Evolutionary conservation across 345 rosid genomes (phyloP), one percentile per base, ranked within the genome.

Genomic region (Microthlaspi erraticum): DNA sequence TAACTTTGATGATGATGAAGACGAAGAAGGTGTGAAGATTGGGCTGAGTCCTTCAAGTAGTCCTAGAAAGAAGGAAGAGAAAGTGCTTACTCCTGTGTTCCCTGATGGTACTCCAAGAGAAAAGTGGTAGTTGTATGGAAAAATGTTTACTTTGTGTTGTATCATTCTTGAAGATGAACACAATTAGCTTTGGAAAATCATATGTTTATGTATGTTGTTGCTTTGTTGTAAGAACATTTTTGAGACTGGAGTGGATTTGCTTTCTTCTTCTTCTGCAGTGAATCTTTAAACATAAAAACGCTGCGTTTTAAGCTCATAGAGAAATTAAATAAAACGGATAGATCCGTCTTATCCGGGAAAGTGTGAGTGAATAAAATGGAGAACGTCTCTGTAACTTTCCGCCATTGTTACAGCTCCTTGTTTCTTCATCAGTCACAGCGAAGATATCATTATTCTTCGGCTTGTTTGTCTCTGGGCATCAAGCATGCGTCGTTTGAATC

Each of bases 91-190:
- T 41, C 96, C 85, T 37, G 88, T 66, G 42, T 79, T 86, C 76
- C 96, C 88, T 45, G 96, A 86, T 86, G 96, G 96, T 45, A 86
- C 77, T 54, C 92, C 87, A 63, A 80, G 96, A 59, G 94, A 89
- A 17, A 85, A 86, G 16, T 89, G 98, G 94, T 92, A 82, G 94
- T 92, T 81, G 79, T 20, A 44, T 63, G 12, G 14, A 71, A 60
- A 23, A 23, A 23, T 34, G 23, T 44, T 45, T 43, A 23, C 34
- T 45, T 45, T 4, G 46, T 62, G 31, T 54, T 72, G 60, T 46
- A 73, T 37, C 77, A 64, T 57, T 56, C 44, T 57, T 73, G 65
- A 39, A 38, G 37, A 29, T 48, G 71, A 56, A 64, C 52, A 72
- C 48, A 42, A 41, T 42, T 60, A 71, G 62, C 68, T 71, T 19